phyloP scores from a whole-genome alignment of 2,329 filamentous ascomycete species.

The Fusarium dlaminii region DNA sequence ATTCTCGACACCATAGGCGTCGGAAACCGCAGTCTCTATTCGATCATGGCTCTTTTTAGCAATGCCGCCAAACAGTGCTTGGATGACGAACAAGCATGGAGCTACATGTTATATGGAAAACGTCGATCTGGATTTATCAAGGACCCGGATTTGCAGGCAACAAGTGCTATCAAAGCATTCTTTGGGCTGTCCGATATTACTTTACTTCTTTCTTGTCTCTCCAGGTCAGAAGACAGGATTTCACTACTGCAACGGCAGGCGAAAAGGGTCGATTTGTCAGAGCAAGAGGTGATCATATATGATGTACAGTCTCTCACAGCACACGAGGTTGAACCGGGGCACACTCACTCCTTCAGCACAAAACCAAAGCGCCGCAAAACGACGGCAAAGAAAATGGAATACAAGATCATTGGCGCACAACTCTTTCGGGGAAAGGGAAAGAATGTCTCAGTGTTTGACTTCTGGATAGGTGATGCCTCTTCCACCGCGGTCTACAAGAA shows the following conservation, averaged over 20 bases:
- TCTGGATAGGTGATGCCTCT: background rate
- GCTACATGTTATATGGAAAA: too few relatives aligned
- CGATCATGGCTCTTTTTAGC: fast-evolving
- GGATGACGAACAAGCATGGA: too few relatives aligned
- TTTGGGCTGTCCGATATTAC: fast-evolving
- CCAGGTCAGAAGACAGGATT: too few relatives aligned
- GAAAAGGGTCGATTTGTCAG: fast-evolving
- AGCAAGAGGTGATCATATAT: too few relatives aligned
- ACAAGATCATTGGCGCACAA: fast-evolving
- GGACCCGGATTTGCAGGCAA: fast-evolving
- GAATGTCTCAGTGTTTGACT: background rate
- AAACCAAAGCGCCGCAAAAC: background rate
- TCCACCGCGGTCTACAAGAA: background rate
- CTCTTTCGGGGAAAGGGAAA: background rate
- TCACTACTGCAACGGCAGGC: fast-evolving
- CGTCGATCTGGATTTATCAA: too few relatives aligned
- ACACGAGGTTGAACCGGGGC: too few relatives aligned
- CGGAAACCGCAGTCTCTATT: too few relatives aligned
- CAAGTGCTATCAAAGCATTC: too few relatives aligned
- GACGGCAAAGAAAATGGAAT: fast-evolving
- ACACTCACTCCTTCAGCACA: too few relatives aligned
- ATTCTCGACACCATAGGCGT: too few relatives aligned
- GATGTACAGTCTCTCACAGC: fast-evolving
- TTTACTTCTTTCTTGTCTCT: too few relatives aligned
- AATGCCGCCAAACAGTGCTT: too few relatives aligned